Conservation (phyloP, 2,329 filamentous ascomycete species). For the Ascocoryne sarcoides region DNA sequence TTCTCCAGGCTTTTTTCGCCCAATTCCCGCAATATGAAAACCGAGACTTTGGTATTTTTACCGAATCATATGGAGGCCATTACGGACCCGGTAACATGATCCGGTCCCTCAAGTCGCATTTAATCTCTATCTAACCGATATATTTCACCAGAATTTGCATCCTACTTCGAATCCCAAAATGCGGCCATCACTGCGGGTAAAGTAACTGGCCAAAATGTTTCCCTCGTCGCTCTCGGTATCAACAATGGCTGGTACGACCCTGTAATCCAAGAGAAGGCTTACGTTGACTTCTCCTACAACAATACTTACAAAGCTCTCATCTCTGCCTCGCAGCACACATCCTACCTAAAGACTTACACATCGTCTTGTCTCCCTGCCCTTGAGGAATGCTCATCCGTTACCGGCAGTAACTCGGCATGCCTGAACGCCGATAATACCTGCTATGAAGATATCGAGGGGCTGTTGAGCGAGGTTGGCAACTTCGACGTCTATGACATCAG, state of each 20-base stretch:
- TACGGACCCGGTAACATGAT: slow-evolving; percentile 47
- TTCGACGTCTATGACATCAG: slow-evolving; percentile 26
- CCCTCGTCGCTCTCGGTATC: slow-evolving; percentile 28
- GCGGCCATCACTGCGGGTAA: slow-evolving; percentile 37
- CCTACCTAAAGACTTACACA: slow-evolving; percentile 29
- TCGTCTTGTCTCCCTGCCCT: slow-evolving; percentile 32
- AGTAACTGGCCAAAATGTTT: slow-evolving; percentile 27
- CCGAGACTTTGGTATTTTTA: slow-evolving; percentile 45
- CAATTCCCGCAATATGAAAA: slow-evolving; percentile 56
- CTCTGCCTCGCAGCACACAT: slow-evolving; percentile 24
- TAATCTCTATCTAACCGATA: neutral
- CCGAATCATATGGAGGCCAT: slow-evolving; percentile 46
- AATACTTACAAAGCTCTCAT: slow-evolving; percentile 35
- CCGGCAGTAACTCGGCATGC: slow-evolving; percentile 75
- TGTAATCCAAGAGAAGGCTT: slow-evolving; percentile 40
- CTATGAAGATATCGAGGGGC: slow-evolving; percentile 29
- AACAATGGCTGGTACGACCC: slow-evolving; percentile 40
- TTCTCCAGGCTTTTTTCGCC: slow-evolving; percentile 53
- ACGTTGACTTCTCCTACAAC: slow-evolving; percentile 23
- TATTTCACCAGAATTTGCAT: slow-evolving; percentile 24
- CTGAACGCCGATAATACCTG: slow-evolving; percentile 49
- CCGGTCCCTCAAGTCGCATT: too few species aligned
- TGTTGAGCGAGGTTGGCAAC: slow-evolving; percentile 23
- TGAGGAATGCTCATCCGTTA: slow-evolving; percentile 28
- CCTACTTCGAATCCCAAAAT: slow-evolving; percentile 50